Percentiles rank a stretch among this genome's conserved stretches.
Evolutionary conservation across 169 alveolate species (phyloP).

Genomic region (Sarcocystis neurona): DNA sequence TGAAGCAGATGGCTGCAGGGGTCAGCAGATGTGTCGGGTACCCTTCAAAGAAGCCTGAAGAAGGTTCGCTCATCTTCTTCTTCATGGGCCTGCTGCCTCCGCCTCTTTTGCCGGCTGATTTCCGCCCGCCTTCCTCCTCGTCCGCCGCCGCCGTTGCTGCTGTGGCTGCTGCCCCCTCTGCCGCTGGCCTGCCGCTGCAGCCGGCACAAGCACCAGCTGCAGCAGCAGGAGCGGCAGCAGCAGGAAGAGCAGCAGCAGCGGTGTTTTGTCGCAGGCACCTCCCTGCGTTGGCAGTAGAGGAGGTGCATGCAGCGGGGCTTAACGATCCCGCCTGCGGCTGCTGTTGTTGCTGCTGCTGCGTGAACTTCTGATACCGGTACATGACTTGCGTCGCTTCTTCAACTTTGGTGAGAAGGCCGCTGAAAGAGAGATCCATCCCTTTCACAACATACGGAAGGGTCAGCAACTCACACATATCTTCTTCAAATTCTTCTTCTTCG

Average conservation of each 20-base stretch:
- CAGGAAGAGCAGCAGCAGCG: neutral
- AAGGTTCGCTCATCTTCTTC: neutral
- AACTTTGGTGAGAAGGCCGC: conserved; percentile 84
- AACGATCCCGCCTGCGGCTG: too few relatives aligned
- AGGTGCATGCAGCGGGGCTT: too few relatives aligned
- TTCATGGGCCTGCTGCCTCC: conserved; percentile 23
- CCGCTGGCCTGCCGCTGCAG: too few relatives aligned
- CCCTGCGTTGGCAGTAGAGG: too few relatives aligned
- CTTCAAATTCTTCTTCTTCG: neutral
- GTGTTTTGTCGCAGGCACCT: too few relatives aligned
- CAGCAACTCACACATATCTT: conserved; percentile 67
- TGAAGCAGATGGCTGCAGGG: conserved; percentile 83
- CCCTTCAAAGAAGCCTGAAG: neutral
- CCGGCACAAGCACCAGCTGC: too few relatives aligned
- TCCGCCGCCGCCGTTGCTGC: neutral
- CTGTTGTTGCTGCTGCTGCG: neutral
- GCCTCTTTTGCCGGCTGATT: too few relatives aligned
- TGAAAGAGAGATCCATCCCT: conserved; percentile 97
- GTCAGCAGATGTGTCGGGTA: conserved; percentile 13
- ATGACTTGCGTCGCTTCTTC: conserved; percentile 43
- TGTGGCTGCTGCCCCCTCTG: neutral
- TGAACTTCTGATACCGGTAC: neutral
- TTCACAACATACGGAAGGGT: conserved; percentile 96
- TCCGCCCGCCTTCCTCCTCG: too few relatives aligned
- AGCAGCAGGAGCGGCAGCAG: neutral